Evolutionary conservation across 2,329 filamentous ascomycete genomes (phyloP).

Genomic region (Phoma sp.): DNA sequence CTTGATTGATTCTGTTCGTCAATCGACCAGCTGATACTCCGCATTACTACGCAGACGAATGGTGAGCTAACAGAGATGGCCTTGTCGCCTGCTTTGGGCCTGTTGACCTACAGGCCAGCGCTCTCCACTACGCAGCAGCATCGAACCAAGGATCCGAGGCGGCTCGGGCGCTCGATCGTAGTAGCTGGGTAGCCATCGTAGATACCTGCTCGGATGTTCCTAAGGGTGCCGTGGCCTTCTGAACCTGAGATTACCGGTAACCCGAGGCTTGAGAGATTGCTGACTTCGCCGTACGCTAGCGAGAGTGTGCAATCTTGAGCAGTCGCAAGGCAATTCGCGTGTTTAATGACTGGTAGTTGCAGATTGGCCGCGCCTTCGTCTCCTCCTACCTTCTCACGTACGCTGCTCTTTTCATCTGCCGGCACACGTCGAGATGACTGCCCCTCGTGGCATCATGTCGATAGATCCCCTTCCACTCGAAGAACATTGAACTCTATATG

Average conservation of each 20-base stretch:
- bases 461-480: background rate
- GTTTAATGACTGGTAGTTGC: background rate
- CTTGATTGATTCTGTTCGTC: constrained; percentile 50
- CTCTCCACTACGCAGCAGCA: constrained; percentile 12
- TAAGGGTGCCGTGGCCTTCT: constrained; percentile 45
- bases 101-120: constrained; percentile 3
- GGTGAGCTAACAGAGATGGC: constrained; percentile 53
- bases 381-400: background rate
- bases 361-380: background rate
- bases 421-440: constrained; percentile 3
- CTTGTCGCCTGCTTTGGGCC: constrained; percentile 50
- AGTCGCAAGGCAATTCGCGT: background rate
- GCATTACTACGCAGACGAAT: constrained; percentile 53
- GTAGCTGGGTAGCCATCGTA: constrained; percentile 42
- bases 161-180: constrained; percentile 17
- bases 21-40: constrained; percentile 54
- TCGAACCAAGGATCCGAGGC: constrained; percentile 16
- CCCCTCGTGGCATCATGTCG: background rate
- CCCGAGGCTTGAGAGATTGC: constrained; percentile 33
- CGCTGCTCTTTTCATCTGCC: background rate
- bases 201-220: constrained; percentile 30
- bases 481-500: background rate
- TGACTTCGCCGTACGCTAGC: constrained; percentile 36
- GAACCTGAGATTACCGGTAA: constrained; percentile 44
- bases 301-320: constrained; percentile 40